Evolutionary conservation across 2,329 filamentous ascomycete genomes (phyloP).

Genomic region (Stemphylium vesicarium): DNA sequence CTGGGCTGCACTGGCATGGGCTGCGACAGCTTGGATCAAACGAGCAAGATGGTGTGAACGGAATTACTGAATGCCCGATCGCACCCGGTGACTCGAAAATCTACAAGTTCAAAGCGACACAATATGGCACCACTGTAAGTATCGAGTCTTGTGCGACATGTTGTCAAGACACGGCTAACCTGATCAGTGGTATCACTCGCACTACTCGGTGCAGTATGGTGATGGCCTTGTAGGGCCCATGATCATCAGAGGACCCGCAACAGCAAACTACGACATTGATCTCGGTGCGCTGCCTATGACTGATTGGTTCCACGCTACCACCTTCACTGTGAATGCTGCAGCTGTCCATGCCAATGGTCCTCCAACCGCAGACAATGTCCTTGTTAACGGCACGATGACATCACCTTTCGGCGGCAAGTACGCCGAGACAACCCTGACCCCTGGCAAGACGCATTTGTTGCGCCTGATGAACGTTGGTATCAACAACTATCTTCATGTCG

Average conservation of each 20-base stretch:
- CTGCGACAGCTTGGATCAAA: constrained; percentile 52
- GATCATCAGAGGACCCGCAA: constrained; percentile 51
- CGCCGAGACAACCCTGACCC: constrained; percentile 41
- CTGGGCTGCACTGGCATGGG: constrained; percentile 61
- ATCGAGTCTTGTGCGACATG: background rate
- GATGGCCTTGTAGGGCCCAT: constrained; percentile 51
- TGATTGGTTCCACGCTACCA: constrained; percentile 43
- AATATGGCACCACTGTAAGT: constrained; percentile 44
- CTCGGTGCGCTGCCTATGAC: constrained; percentile 50
- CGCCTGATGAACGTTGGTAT: constrained; percentile 51
- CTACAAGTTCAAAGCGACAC: constrained; percentile 45
- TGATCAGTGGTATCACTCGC: constrained; percentile 55
- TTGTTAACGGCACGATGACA: constrained; percentile 64
- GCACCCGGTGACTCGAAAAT: constrained; percentile 58
- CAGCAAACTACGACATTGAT: constrained; percentile 53
- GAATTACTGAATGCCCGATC: constrained; percentile 70
- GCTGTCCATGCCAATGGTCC: constrained; percentile 48
- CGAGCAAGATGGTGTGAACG: constrained; percentile 55
- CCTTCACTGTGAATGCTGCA: constrained; percentile 40
- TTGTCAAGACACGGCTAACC: constrained; percentile 34
- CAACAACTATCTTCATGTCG: constrained; percentile 33
- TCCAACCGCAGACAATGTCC: constrained; percentile 55
- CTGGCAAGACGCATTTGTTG: constrained; percentile 54
- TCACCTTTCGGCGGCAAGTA: constrained; percentile 40
- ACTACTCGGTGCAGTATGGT: constrained; percentile 52